Percentiles rank a stretch among this genome's conserved stretches.
These are phyloP conservation scores for Yamadazyma spencermartinsiae DNA, from an alignment of 1,139 yeast species.

Conservation along the genomic window DNA sequence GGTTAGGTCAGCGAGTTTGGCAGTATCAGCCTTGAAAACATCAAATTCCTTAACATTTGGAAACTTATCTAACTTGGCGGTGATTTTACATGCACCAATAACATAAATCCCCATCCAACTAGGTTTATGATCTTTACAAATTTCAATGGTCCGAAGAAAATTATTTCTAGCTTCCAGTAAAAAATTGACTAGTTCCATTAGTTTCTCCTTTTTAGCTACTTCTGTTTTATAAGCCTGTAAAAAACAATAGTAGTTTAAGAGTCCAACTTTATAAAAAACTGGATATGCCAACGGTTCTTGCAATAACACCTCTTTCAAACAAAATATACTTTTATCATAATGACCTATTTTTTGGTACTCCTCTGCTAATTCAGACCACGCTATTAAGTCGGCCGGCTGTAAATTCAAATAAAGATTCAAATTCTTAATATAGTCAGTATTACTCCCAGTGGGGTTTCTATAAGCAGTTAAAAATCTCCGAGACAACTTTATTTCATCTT, in stretches of 20 bases:
- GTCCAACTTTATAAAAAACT: conserved; percentile 63
- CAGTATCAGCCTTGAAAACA: conserved; percentile 23
- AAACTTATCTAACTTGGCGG: conserved; percentile 22
- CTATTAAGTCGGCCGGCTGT: conserved; percentile 70
- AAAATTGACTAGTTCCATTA: conserved; percentile 23
- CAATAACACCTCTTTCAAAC: conserved; percentile 68
- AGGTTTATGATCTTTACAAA: conserved; percentile 65
- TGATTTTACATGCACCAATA: conserved; percentile 26
- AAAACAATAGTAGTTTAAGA: conserved; percentile 24
- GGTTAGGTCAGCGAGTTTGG: conserved; percentile 21
- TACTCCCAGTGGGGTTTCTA: conserved; percentile 8
- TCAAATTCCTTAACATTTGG: conserved; percentile 21
- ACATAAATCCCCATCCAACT: conserved; percentile 76
- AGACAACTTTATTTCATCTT: conserved; percentile 38
- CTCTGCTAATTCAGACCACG: conserved; percentile 77
- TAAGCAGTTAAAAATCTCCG: conserved; percentile 38
- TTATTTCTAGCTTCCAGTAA: conserved; percentile 48
- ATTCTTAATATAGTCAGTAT: conserved; percentile 46
- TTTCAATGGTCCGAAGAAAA: conserved; percentile 70
- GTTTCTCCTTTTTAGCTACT: conserved; percentile 25
- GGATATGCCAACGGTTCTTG: conserved; percentile 73
- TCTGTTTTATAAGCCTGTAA: conserved; percentile 21
- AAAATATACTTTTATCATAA: conserved; percentile 64
- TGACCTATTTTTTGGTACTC: conserved; percentile 61
- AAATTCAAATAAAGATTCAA: conserved; percentile 50